Conservation (phyloP, 352 stramenopile species). For the Globisporangium recalcitrans region DNA sequence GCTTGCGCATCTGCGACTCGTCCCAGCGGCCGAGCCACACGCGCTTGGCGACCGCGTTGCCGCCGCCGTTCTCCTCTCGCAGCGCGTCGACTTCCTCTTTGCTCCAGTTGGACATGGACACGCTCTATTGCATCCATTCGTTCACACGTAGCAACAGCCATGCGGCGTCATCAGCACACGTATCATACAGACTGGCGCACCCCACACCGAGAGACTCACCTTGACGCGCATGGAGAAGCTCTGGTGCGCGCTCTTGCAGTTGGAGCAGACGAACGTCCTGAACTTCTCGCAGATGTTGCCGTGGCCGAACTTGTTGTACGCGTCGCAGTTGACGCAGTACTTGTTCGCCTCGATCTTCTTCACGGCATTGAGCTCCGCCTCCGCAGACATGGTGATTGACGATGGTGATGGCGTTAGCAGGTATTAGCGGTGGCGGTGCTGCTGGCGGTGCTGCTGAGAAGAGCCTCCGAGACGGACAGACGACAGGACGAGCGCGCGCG, state of each 20-base stretch:
- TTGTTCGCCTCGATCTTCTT: slow-evolving; percentile 85
- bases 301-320: slow-evolving; percentile 89
- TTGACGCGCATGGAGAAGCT: slow-evolving; percentile 94
- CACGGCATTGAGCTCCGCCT: slow-evolving; percentile 74
- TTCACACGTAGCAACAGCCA: not conserved
- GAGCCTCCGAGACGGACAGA: not conserved
- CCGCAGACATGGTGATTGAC: slow-evolving; percentile 24
- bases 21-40: slow-evolving; percentile 28
- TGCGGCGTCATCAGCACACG: not conserved
- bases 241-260: slow-evolving; percentile 94
- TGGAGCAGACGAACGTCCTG: slow-evolving; percentile 91
- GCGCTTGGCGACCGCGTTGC: slow-evolving; percentile 19
- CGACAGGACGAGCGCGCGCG: not conserved
- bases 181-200: not conserved
- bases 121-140: slow-evolving; percentile 30
- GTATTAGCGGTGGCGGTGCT: not conserved
- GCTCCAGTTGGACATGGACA: slow-evolving; percentile 94
- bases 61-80: slow-evolving; percentile 56
- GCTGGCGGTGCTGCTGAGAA: not conserved
- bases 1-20: slow-evolving; percentile 61
- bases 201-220: slow-evolving; percentile 17
- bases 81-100: slow-evolving; percentile 88
- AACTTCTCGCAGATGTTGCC: slow-evolving; percentile 91
- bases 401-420: not conserved
- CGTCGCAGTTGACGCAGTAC: slow-evolving; percentile 79